These are phyloP conservation scores for Polyporus tsugae DNA, from an alignment of 1,284 basidiomycete genomes.

Conservation along the genomic window DNA sequence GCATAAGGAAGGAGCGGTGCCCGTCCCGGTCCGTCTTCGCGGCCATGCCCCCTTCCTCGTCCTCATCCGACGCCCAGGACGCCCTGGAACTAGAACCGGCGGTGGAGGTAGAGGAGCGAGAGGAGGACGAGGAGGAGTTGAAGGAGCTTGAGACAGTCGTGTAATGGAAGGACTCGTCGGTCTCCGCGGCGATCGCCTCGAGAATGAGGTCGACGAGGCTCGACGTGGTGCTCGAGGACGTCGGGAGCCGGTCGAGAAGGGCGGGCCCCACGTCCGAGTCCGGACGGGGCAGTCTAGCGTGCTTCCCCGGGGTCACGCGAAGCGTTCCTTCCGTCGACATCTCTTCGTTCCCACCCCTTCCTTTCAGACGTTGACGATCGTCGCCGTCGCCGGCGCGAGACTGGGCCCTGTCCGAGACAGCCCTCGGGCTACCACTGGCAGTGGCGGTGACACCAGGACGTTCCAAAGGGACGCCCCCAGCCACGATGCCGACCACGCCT, in stretches of 20 bases:
- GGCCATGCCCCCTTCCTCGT: neutral
- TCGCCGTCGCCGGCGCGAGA: neutral
- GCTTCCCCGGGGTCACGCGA: neutral
- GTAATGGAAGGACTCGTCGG: slow-evolving; percentile 7
- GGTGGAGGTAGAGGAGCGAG: neutral
- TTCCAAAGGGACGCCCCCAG: neutral
- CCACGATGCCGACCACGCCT: neutral
- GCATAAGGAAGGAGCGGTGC: neutral
- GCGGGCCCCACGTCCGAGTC: neutral
- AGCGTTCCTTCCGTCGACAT: neutral
- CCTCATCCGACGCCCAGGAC: neutral
- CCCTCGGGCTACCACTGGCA: too few species aligned
- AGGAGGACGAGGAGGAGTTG: neutral
- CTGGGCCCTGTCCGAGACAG: too few species aligned
- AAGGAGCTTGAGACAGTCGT: neutral
- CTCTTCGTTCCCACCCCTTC: neutral
- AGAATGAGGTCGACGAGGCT: slow-evolving; percentile 17
- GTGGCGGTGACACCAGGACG: neutral
- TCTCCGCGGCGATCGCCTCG: slow-evolving; percentile 16
- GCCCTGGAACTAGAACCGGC: neutral
- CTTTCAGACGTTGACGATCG: neutral
- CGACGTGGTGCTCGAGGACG: slow-evolving; percentile 10
- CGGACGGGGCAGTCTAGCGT: neutral
- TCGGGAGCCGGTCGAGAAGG: neutral
- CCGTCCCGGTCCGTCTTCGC: neutral